Evolutionary conservation across 352 stramenopile species (phyloP).

Genomic region (Pythium phragmitis): DNA sequence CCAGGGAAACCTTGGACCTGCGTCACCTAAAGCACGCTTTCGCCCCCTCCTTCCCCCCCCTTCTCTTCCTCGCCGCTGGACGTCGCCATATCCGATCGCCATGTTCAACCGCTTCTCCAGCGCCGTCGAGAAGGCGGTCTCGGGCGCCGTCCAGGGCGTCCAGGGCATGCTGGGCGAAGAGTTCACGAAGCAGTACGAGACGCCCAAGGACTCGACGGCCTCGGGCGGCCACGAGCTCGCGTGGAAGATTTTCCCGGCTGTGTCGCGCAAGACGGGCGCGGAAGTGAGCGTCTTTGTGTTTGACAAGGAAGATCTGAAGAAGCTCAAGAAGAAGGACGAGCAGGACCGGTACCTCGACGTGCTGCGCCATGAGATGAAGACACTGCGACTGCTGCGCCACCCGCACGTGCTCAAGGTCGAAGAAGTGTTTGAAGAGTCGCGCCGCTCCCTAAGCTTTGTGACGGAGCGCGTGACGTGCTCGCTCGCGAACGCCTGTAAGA

Average conservation of each 20-base stretch:
- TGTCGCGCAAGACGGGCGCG: slow-evolving; percentile 74
- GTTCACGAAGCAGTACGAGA: slow-evolving; percentile 86
- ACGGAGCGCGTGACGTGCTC: slow-evolving; percentile 90
- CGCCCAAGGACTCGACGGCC: slow-evolving; percentile 79
- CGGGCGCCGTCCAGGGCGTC: slow-evolving; percentile 70
- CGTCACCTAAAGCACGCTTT: neutral
- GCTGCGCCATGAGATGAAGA: slow-evolving; percentile 88
- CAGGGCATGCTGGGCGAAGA: slow-evolving; percentile 77
- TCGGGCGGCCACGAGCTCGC: slow-evolving; percentile 79
- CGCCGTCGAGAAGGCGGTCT: slow-evolving; percentile 61
- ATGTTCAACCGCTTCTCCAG: slow-evolving; percentile 52
- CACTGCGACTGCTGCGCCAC: slow-evolving; percentile 79
- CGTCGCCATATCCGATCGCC: slow-evolving; percentile 3
- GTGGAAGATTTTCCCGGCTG: slow-evolving; percentile 84
- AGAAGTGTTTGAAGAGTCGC: slow-evolving; percentile 88
- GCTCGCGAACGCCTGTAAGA: slow-evolving; percentile 88
- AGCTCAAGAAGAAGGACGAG: slow-evolving; percentile 80
- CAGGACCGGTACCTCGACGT: slow-evolving; percentile 88
- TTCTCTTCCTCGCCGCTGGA: neutral
- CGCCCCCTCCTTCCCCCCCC: neutral
- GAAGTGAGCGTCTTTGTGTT: slow-evolving; percentile 88
- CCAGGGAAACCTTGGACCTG: neutral
- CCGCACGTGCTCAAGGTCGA: slow-evolving; percentile 90
- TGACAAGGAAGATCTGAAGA: slow-evolving; percentile 85
- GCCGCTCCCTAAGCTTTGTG: slow-evolving; percentile 86